These are phyloP conservation scores for Falciphora oryzae DNA, from an alignment of 2,329 filamentous ascomycete genomes.

Conservation along the genomic window DNA sequence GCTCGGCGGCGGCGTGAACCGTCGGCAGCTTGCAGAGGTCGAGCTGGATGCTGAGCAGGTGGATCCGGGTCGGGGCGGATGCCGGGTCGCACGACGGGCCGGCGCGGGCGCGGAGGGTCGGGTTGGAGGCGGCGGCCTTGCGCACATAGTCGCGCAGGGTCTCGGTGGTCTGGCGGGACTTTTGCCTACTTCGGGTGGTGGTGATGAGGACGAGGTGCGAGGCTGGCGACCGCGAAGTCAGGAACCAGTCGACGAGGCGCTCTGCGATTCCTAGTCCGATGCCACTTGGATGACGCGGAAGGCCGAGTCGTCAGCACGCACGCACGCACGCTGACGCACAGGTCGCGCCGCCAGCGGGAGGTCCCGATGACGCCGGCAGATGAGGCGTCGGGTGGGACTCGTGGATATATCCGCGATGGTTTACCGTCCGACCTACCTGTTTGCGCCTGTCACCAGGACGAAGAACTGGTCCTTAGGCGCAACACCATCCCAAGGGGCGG, in stretches of 20 bases:
- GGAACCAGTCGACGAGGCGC: constrained; percentile 86
- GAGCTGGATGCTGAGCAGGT: constrained; percentile 52
- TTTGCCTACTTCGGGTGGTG: constrained; percentile 71
- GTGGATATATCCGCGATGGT: not conserved
- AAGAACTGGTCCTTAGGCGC: constrained; percentile 43
- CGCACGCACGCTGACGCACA: not conserved
- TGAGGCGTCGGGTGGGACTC: not conserved
- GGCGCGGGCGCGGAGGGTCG: constrained; percentile 30
- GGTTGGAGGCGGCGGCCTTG: constrained; percentile 35
- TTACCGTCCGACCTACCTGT: constrained; percentile 54
- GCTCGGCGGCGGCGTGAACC: constrained; percentile 43
- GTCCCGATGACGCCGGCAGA: not conserved
- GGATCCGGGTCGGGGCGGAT: constrained; percentile 44
- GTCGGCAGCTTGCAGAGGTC: constrained; percentile 54
- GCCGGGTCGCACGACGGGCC: constrained; percentile 34
- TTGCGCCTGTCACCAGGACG: constrained; percentile 77
- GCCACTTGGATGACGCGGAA: constrained; percentile 50
- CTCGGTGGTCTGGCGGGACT: constrained; percentile 66
- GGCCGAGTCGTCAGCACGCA: not conserved
- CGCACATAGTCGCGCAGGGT: constrained; percentile 59
- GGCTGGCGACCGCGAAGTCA: constrained; percentile 57
- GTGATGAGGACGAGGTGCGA: constrained; percentile 74
- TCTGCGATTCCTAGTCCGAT: constrained; percentile 79
- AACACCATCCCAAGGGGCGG: constrained; percentile 29
- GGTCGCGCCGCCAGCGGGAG: not conserved